Evolutionary conservation across 352 stramenopile genomes (phyloP).

Genomic region (Halophytophthora polymorphica): DNA sequence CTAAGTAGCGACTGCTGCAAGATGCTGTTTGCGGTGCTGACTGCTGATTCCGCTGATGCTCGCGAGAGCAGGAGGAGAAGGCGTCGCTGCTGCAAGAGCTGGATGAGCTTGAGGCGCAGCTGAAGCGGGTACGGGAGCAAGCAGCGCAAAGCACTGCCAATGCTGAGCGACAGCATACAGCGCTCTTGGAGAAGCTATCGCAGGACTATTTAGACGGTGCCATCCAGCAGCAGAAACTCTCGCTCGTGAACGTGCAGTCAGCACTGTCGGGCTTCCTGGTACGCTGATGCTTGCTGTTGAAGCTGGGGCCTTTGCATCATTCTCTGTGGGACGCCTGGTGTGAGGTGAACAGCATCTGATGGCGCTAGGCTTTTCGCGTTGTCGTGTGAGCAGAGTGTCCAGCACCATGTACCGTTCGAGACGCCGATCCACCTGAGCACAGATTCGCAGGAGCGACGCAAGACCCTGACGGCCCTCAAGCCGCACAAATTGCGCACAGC

Average conservation of each 20-base stretch:
- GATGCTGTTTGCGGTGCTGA: background rate
- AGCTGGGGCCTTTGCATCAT: background rate
- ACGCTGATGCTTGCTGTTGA: background rate
- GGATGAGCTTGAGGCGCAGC: constrained; percentile 9
- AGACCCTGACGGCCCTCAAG: constrained; percentile 21
- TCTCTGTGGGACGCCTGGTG: background rate
- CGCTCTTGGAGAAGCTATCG: constrained; percentile 13
- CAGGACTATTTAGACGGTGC: constrained; percentile 22
- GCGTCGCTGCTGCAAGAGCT: constrained; percentile 13
- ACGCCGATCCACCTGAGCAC: constrained; percentile 20
- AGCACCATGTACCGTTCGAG: constrained; percentile 17
- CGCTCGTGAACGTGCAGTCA: constrained; percentile 33
- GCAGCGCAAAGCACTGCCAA: background rate
- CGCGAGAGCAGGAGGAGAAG: constrained; percentile 2
- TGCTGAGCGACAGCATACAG: background rate
- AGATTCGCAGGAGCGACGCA: constrained; percentile 15
- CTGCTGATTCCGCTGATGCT: background rate
- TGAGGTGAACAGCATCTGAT: background rate
- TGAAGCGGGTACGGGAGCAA: background rate
- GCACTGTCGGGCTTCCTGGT: constrained; percentile 26
- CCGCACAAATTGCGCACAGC: constrained; percentile 15
- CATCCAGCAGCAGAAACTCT: constrained; percentile 26
- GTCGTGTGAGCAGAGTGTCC: constrained; percentile 15
- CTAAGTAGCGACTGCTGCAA: too few relatives aligned
- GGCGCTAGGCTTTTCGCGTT: background rate